Evolutionary conservation across 352 stramenopile species (phyloP).

Genomic region (Aphanomyces invadans): DNA sequence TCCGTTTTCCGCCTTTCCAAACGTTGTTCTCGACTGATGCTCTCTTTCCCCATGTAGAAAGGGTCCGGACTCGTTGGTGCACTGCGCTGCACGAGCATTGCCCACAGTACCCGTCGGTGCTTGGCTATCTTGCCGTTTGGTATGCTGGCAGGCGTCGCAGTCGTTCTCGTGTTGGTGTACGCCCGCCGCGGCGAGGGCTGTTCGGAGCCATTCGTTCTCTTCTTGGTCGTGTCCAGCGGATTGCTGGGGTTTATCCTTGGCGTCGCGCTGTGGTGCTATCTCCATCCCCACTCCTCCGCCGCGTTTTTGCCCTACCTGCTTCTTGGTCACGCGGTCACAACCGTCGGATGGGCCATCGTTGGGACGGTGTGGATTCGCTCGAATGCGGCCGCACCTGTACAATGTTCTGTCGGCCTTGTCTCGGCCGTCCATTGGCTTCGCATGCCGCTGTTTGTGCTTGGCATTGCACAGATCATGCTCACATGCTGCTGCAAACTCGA

Average conservation of each 20-base stretch:
- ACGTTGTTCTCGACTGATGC: background rate
- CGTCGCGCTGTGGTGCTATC: background rate
- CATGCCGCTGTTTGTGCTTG: conserved; percentile 5
- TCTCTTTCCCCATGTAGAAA: background rate
- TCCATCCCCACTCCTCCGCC: background rate
- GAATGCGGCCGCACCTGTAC: background rate
- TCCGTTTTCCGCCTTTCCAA: background rate
- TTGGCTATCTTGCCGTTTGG: background rate
- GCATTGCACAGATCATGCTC: background rate
- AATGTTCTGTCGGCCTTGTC: conserved; percentile 4
- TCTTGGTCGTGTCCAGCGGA: background rate
- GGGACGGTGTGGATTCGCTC: background rate
- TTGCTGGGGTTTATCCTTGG: background rate
- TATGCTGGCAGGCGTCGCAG: background rate
- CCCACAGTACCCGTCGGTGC: background rate
- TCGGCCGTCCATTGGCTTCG: background rate
- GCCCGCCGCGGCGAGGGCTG: background rate
- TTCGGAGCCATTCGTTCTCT: conserved; percentile 9
- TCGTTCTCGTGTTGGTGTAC: background rate
- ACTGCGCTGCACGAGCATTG: conserved; percentile 1
- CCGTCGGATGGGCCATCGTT: conserved; percentile 1
- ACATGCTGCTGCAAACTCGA: conserved; percentile 20
- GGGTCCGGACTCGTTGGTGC: background rate
- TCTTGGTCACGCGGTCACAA: background rate
- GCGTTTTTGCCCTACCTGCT: background rate